Evolutionary conservation across 1,139 yeast genomes (phyloP), one percentile per base, ranked within the genome.

Genomic region (Hemisphaericaspora xylanilytica): DNA sequence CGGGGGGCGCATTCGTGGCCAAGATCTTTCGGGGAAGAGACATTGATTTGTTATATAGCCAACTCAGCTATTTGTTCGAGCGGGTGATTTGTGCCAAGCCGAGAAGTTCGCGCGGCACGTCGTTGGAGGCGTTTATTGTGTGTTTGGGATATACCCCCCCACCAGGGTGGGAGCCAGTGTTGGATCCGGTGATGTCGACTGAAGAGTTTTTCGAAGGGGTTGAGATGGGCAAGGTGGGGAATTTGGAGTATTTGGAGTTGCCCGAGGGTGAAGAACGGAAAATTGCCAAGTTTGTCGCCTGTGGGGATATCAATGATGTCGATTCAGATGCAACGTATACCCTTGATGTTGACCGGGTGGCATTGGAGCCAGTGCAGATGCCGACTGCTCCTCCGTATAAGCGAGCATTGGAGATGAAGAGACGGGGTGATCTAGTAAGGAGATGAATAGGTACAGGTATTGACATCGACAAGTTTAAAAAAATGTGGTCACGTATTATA

Each of bases 361-460:
- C 84, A 36, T 63, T 92, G 45, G 94, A 87, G 46, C 97, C 97
- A 0, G 95, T 92, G 11, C 97, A 92, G 56, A 71, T 80, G 61
- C 98, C 98, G 5, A 90, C 96, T 0, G 94, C 96, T 21, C 97
- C 98, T 1, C 97, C 97, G 2, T 92, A 92, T 61, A 90, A 90
- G 61, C 78, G 80, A 42, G 97, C 97, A 0, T 64, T 92, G 41
- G 96, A 89, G 56, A 71, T 85, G 76, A 90, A 87, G 62, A 74
- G 97, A 56, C 74, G 75, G 43, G 95, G 95, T 14, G 75, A 78
- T 36, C 55, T 78, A 42, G 65, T 52, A 11, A 51, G 62, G 43
- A 46, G 60, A 13, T 42, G 35, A 33, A 22, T 10, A 13, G 20
- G 20, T 22, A 10, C 6, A n/a, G n/a, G n/a, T n/a, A n/a, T n/a